Base-by-base conservation (phyloP, 306 rosid species). In the Geum urbanum region DNA sequence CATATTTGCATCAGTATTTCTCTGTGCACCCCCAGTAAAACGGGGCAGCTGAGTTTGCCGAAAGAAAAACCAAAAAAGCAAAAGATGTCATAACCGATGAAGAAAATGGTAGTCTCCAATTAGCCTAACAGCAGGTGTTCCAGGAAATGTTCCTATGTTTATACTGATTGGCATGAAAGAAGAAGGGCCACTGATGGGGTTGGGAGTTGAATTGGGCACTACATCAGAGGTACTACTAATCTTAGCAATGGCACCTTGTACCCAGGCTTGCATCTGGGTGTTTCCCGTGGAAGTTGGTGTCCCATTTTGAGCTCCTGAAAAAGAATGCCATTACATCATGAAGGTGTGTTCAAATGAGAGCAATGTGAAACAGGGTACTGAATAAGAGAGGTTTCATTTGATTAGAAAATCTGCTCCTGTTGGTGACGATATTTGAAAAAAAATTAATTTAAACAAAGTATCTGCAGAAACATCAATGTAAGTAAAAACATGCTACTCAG, bases 41-140 rank as follows among this genome's bases (percentile, higher is more conserved):
- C 96, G 97, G 37, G 99, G 95, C 64, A 85, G 86, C 74, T 88
- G 98, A 2, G 89, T 72, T 67, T 97, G 85, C 39, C 97, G 88
- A 78, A 94, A 94, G 97, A 94, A 94, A 80, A 89, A 94, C 78
- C 99, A 94, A 79, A 94, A 94, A 59, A 94, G 95, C 83, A 94
- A 77, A 73, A 94, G 95, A 79, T 94, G 99, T 83, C 99, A 94
- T 44, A 94, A 81, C 72, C 99, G 80, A 74, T 94, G 99, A 70
- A 94, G 92, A 86, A 94, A 94, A 80, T 94, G 97, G 63, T 97
- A 91, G 77, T 94, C 99, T 75, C 99, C 99, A 63, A 94, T 89
- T 66, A 94, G 96, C 84, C 99, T 85, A 63, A 94, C 99, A 8
- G 99, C 99, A 43, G 99, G 99, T 75, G 99, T 94, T 75, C 99